Evolutionary conservation across 2,329 filamentous ascomycete species (phyloP).

Genomic region (Ophiocordyceps camponoti-saundersi): DNA sequence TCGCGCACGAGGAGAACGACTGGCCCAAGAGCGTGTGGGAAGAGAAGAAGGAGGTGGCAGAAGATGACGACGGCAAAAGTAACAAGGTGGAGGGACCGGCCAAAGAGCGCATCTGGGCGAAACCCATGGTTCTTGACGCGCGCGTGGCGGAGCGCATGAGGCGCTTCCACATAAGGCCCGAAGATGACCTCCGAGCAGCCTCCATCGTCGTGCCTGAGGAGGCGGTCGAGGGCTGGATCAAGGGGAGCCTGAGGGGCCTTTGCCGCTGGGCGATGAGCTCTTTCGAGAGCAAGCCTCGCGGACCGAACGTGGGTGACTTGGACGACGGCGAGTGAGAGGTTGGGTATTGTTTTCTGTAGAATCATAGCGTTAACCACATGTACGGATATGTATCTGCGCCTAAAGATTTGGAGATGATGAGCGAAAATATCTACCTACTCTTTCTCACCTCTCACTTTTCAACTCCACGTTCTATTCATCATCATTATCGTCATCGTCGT

Average conservation of each 20-base stretch:
- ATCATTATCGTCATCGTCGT: slow-evolving; percentile 8
- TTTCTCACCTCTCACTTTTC: too few relatives aligned
- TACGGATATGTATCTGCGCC: too few relatives aligned
- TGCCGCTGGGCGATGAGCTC: slow-evolving; percentile 31
- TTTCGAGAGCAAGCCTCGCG: slow-evolving; percentile 21
- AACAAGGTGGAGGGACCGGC: slow-evolving; percentile 20
- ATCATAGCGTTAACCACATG: too few relatives aligned
- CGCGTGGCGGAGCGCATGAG: slow-evolving; percentile 68
- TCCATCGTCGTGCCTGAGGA: slow-evolving; percentile 47
- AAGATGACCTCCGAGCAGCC: slow-evolving; percentile 51
- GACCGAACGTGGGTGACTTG: slow-evolving; percentile 22
- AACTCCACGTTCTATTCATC: background rate
- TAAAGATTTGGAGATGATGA: background rate
- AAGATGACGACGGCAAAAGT: slow-evolving; percentile 21
- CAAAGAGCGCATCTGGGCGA: slow-evolving; percentile 59
- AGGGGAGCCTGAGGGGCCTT: slow-evolving; percentile 36
- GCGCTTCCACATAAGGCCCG: slow-evolving; percentile 50
- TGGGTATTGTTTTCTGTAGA: too few relatives aligned
- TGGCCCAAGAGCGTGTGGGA: slow-evolving; percentile 73
- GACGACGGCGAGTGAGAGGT: slow-evolving; percentile 14
- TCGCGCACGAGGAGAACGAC: slow-evolving; percentile 57
- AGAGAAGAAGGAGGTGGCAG: slow-evolving; percentile 21
- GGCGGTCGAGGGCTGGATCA: slow-evolving; percentile 54
- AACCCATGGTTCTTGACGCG: slow-evolving; percentile 57
- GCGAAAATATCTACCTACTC: background rate